A percentile compares a stretch with the other conserved stretches of the same genome.
These are phyloP conservation scores for Quercus ilex DNA, from an alignment of 306 rosid species.

Conservation along the genomic window DNA sequence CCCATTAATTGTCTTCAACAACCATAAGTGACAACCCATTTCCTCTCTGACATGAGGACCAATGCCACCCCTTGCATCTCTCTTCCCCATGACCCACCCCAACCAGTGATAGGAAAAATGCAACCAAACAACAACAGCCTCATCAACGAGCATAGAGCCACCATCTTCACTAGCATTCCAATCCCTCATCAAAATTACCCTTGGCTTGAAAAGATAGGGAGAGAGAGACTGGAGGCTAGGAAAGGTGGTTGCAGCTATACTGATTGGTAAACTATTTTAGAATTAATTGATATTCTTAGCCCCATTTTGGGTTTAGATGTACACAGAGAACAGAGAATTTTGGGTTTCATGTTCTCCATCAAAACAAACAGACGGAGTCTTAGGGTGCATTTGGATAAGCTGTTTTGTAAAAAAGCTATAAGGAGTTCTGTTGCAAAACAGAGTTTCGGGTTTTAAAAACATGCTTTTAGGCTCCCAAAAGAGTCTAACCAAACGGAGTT, in stretches of 20 bases:
- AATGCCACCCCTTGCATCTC: neutral
- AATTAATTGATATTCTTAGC: neutral
- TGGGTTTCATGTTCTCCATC: neutral
- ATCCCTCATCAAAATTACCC: neutral
- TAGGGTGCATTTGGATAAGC: no score
- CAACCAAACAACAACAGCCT: neutral
- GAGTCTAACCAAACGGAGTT: neutral
- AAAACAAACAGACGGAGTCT: neutral
- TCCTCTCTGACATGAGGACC: no score
- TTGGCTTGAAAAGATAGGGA: neutral
- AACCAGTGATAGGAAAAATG: neutral
- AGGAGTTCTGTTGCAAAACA: no score
- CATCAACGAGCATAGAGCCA: neutral
- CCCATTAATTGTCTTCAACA: no score
- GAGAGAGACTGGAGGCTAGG: neutral
- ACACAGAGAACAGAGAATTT: neutral
- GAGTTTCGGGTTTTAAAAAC: no score
- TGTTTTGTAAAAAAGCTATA: no score
- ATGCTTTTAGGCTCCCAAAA: no score
- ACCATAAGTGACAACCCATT: no score
- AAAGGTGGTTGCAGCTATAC: neutral
- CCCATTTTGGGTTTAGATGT: neutral
- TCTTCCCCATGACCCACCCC: neutral
- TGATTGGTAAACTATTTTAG: neutral
- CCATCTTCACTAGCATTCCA: neutral